phyloP scores from a whole-genome alignment of 1,284 basidiomycete genomes.

The Cryptococcus sp. region DNA sequence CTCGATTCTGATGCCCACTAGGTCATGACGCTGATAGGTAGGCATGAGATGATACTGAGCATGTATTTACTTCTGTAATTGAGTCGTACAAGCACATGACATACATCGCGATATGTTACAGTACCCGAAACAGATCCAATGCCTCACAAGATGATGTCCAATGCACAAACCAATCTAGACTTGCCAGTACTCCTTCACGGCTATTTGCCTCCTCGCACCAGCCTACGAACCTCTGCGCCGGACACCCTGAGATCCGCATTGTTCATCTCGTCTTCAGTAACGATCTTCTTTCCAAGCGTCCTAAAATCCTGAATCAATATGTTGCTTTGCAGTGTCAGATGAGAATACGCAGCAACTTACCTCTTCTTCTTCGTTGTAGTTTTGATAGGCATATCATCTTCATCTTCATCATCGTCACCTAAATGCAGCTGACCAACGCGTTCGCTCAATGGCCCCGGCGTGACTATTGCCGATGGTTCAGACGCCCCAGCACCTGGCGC shows the following conservation, averaged over 20 bases:
- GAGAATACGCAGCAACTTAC: conserved; percentile 31
- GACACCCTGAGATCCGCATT: conserved; percentile 28
- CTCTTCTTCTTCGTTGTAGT: conserved; percentile 59
- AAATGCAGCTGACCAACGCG: conserved; percentile 23
- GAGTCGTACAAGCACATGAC: no score
- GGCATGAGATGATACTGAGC: neutral
- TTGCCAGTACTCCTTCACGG: no score
- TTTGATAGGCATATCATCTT: conserved; percentile 43
- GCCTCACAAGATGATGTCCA: no score
- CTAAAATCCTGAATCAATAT: conserved; percentile 28
- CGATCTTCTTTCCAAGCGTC: conserved; percentile 56
- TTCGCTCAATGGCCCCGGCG: conserved; percentile 30
- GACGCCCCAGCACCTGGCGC: neutral
- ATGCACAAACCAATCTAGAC: no score
- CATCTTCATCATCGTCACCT: conserved; percentile 33
- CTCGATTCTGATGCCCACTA: neutral
- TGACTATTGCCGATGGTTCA: neutral
- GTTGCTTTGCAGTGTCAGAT: neutral
- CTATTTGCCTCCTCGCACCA: conserved; percentile 28
- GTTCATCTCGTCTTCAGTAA: conserved; percentile 57
- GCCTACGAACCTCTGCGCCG: conserved; percentile 42
- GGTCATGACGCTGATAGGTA: neutral
- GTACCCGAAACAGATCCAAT: no score
- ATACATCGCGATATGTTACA: no score
- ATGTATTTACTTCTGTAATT: no score